phyloP scores from a whole-genome alignment of 2,329 filamentous ascomycete genomes.

The Mycosphaerella arachidis region DNA sequence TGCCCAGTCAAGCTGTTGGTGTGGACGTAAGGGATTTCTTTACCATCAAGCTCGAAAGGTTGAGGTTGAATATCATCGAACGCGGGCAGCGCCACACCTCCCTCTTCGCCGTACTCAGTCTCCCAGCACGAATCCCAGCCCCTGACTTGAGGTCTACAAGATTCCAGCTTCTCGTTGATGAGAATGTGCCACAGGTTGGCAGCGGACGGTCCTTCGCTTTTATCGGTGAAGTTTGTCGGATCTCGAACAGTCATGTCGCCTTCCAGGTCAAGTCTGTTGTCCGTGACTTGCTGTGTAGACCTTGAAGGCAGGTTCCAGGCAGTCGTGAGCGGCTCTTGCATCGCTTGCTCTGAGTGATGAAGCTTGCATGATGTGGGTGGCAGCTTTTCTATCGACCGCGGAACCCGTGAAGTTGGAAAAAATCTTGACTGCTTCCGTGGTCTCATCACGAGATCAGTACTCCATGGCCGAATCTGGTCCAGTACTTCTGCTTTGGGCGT shows the following conservation, averaged over 20 bases:
- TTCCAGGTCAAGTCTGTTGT: not conserved
- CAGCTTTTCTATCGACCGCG: conserved; percentile 21
- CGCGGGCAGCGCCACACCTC: conserved; percentile 1
- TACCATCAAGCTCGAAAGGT: conserved; percentile 22
- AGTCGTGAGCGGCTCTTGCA: conserved; percentile 5
- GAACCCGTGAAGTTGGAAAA: conserved; percentile 21
- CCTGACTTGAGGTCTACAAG: not conserved
- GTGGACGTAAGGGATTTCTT: conserved; percentile 26
- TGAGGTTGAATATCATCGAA: not conserved
- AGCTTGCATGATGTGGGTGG: conserved; percentile 22
- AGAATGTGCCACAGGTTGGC: conserved; percentile 30
- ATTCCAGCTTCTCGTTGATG: not conserved
- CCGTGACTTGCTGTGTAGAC: not conserved
- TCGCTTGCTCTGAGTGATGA: conserved; percentile 15
- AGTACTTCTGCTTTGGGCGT: not conserved
- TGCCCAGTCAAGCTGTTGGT: conserved; percentile 27
- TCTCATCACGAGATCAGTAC: conserved; percentile 6
- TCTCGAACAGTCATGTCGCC: not conserved
- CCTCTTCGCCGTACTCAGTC: conserved; percentile 2
- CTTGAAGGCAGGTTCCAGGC: not conserved
- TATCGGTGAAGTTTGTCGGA: not conserved
- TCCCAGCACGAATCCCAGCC: conserved; percentile 1
- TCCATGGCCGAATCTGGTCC: conserved; percentile 23
- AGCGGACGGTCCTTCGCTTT: conserved; percentile 9
- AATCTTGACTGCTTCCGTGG: conserved; percentile 28